Evolutionary conservation across 805 yeast genomes (phyloP).

Genomic region (Isabelozyma gotoi): DNA sequence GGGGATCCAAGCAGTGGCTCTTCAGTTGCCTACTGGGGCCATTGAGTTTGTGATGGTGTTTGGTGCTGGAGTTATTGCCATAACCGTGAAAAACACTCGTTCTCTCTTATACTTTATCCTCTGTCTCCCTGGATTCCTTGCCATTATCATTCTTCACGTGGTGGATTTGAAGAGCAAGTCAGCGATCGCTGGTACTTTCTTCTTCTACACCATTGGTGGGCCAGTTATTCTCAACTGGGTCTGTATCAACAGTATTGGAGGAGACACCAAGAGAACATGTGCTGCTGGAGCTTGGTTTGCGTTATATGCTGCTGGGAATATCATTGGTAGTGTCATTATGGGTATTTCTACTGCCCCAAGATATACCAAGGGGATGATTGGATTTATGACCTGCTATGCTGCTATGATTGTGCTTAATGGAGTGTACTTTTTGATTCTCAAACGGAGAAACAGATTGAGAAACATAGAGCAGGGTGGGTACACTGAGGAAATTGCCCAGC

Average conservation of each 20-base stretch:
- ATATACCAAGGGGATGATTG: slow-evolving; percentile 19
- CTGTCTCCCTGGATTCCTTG: slow-evolving; percentile 1
- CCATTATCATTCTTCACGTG: not conserved
- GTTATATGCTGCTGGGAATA: slow-evolving; percentile 9
- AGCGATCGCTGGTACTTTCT: slow-evolving; percentile 1
- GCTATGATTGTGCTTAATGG: slow-evolving; percentile 17
- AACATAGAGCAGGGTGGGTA: slow-evolving; percentile 17
- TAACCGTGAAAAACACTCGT: not conserved
- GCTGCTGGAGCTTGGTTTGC: slow-evolving; percentile 7
- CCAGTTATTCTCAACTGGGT: slow-evolving; percentile 2
- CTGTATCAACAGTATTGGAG: slow-evolving; percentile 2
- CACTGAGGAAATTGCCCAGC: slow-evolving; percentile 16
- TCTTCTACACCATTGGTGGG: slow-evolving; percentile 2
- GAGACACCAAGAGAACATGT: slow-evolving; percentile 8
- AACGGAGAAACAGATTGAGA: slow-evolving; percentile 14
- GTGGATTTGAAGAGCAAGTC: not conserved
- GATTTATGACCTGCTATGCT: slow-evolving; percentile 19
- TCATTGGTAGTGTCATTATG: slow-evolving; percentile 1
- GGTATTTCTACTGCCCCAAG: not conserved
- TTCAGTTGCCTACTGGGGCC: slow-evolving; percentile 13
- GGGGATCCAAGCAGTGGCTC: slow-evolving; percentile 15
- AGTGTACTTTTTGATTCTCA: slow-evolving; percentile 10
- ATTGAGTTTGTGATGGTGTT: not conserved
- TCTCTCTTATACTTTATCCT: not conserved
- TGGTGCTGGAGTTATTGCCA: slow-evolving; percentile 3